Percentiles rank a stretch among this genome's conserved stretches.
These are phyloP conservation scores for Citrus medica DNA, from an alignment of 345 rosid species.

Conservation along the genomic window DNA sequence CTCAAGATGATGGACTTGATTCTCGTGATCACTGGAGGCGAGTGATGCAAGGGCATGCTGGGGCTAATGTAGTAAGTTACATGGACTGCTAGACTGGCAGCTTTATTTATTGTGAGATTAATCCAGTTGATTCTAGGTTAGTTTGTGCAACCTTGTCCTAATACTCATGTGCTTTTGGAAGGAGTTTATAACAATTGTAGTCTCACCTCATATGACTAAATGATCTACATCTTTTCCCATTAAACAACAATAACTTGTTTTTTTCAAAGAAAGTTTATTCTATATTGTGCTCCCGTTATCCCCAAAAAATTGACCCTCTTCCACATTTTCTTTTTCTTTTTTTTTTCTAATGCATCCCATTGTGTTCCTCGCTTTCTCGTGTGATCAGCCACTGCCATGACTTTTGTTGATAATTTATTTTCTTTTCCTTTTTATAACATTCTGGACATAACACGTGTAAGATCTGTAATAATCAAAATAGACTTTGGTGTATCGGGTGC, in stretches of 20 bases:
- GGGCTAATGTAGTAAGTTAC: conserved; percentile 78
- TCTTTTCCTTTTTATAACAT: background rate
- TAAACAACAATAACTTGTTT: too few species aligned
- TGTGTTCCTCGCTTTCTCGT: background rate
- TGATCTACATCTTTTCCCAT: background rate
- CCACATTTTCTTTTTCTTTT: background rate
- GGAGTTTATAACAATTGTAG: background rate
- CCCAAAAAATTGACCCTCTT: background rate
- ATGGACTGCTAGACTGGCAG: background rate
- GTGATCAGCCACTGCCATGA: background rate
- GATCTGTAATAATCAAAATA: background rate
- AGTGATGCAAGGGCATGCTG: conserved; percentile 99
- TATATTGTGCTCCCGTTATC: background rate
- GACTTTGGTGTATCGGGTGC: background rate
- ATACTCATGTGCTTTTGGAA: background rate
- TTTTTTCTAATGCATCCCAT: background rate
- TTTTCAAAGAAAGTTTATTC: background rate
- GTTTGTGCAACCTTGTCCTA: background rate
- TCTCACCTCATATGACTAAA: background rate
- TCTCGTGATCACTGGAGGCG: conserved; percentile 89
- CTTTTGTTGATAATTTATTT: background rate
- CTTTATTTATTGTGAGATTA: background rate
- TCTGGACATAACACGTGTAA: background rate
- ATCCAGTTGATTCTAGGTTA: conserved; percentile 2
- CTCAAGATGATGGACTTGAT: conserved; percentile 91